These are phyloP conservation scores for Mallotus japonicus DNA, from an alignment of 441 rosid genomes.

Conservation along the genomic window DNA sequence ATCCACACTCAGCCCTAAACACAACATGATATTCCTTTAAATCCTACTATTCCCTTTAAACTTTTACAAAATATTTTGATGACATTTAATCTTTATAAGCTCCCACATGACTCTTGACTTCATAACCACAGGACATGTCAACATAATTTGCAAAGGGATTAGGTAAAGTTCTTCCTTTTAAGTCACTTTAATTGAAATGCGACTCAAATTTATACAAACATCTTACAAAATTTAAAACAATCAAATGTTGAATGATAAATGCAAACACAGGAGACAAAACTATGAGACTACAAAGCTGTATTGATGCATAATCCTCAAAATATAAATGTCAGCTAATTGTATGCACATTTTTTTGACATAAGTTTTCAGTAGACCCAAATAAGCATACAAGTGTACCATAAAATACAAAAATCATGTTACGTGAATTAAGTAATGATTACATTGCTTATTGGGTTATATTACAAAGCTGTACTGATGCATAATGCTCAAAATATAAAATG, in stretches of 20 bases:
- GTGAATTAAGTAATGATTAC: no score
- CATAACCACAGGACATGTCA: background rate
- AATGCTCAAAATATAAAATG: background rate
- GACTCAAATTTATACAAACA: background rate
- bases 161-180: background rate
- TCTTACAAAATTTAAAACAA: background rate
- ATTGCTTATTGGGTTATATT: no score
- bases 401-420: background rate
- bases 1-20: background rate
- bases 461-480: background rate
- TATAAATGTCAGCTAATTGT: background rate
- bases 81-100: no score
- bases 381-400: background rate
- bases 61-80: background rate
- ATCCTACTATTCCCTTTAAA: background rate
- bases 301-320: background rate
- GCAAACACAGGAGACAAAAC: background rate
- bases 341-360: background rate
- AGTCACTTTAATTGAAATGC: background rate
- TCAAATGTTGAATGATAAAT: background rate
- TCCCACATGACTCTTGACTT: background rate
- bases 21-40: background rate
- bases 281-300: background rate
- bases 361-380: background rate
- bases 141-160: no score